Base-by-base conservation (phyloP, 1,284 basidiomycete genomes). In the Mycena citricolor region DNA sequence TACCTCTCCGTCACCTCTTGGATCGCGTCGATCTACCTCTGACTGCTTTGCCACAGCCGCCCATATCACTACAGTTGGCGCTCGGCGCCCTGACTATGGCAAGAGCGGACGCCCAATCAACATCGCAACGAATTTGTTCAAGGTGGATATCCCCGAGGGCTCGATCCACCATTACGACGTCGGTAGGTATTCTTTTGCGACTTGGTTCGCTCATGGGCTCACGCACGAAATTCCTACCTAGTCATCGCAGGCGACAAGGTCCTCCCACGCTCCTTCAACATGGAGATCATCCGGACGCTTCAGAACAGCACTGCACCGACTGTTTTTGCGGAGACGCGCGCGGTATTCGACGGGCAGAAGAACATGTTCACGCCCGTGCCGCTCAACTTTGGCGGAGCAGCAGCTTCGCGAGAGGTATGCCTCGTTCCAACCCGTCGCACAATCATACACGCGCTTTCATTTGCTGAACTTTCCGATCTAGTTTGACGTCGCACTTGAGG, bases 321-420 rank as follows among this genome's bases (percentile, higher is more conserved):
- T 7, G 51, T 72, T 5, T 74, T 76, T 53, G 69, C 62, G 1
- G 68, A 67, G 0, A 63, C 60, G 4, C 39, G 39, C 7, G 68
- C 63, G 7, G 74, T 67, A 5, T 78, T 76, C 47, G 76, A 78
- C 50, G 76, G 75, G 3, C 61, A 71, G 2, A 77, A 77, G 59
- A 78, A 76, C 47, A 30, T 77, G n/a, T 77, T 72, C 53, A 61
- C 70, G 0, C 54, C 66, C 0, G 51, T 57, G 12, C 49, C 61
- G 29, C 61, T 76, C 8, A 60, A 65, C 5, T 68, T 76, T 34
- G 66, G 52, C 16, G 25, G 20, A 17, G 3, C n/a, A n/a, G n/a
- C 57, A 0, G 28, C 48, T 21, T 42, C 42, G 12, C 55, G 61
- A 10, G 47, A 52, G 8, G 59, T 55, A 12, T 44, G 59, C 20